A percentile compares a stretch with the other conserved stretches of the same genome.
Conservation (phyloP, 345 rosid genomes). For the Salix dunnii region DNA sequence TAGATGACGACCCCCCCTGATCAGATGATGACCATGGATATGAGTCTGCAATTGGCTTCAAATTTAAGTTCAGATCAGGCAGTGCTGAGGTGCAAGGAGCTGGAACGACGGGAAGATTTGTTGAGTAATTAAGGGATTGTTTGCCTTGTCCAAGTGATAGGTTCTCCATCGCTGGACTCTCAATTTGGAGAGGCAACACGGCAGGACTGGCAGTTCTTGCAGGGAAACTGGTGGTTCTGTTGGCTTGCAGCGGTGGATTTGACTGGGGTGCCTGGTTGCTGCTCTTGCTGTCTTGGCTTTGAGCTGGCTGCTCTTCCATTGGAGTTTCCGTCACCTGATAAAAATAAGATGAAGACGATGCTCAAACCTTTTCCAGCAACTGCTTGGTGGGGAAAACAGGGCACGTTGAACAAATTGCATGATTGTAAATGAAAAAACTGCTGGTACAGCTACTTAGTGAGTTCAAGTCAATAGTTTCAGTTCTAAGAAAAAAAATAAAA, state of each 20-base stretch:
- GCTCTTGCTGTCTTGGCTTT: conserved; percentile 31
- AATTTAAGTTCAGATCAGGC: conserved; percentile 39
- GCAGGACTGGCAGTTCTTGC: conserved; percentile 14
- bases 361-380: not conserved
- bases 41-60: conserved; percentile 25
- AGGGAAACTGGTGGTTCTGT: conserved; percentile 25
- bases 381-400: not conserved
- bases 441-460: not conserved
- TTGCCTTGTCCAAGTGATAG: conserved; percentile 19
- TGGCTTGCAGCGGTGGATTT: conserved; percentile 25
- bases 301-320: conserved; percentile 46
- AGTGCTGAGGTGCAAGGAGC: conserved; percentile 21
- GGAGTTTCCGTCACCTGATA: conserved; percentile 53
- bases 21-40: conserved; percentile 50
- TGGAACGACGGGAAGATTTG: conserved; percentile 29
- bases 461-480: not conserved
- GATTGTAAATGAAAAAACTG: not conserved
- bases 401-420: not conserved
- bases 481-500: not conserved
- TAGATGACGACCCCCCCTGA: conserved; percentile 41
- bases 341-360: not conserved
- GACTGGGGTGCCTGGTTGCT: conserved; percentile 19
- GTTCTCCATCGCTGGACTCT: conserved; percentile 32
- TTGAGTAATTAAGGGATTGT: conserved; percentile 18
- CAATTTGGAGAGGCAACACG: conserved; percentile 27